Base-by-base conservation (phyloP, 2,329 filamentous ascomycete species). In the Geosmithia morbida region DNA sequence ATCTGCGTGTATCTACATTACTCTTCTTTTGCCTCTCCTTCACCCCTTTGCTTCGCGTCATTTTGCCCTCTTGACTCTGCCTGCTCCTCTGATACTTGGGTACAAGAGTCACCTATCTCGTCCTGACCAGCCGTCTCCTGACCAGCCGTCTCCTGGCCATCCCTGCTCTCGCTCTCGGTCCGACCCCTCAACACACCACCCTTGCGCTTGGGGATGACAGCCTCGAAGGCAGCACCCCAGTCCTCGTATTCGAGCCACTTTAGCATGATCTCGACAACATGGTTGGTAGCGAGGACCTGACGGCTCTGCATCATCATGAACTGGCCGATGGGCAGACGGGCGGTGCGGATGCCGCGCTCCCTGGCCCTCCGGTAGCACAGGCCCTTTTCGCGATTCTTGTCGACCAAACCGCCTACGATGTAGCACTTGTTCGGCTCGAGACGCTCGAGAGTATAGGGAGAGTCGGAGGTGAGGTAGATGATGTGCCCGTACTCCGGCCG, bases 241-340 rank as follows among this genome's bases (percentile, higher is more conserved):
- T 97, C 85, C 2, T 85, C 86, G 45, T 78, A 79, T 63, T 96
- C 87, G 48, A 98, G 65, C 88, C 89, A 98, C 53, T 80, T 81
- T 43, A 95, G 67, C 87, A 98, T 95, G 52, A 98, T 97, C 65
- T 97, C 90, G 44, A 92, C 78, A 1, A 98, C 92, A 59, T 98
- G 92, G 59, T 97, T 98, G 7, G 90, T 96, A 3, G 90, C 83
- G 49, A 98, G 68, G 4, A 98, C 86, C 55, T 83, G 79, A 30
- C 92, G 79, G 56, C 84, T 89, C 48, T 82, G 76, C 85, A 98
- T 94, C 52, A 87, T 76, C 71, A 98, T 83, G 62, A 87, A 97
- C 52, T 97, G 82, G n/a, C 88, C 87, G 56, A 98, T 97, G 0
- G 92, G 92, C 48, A 98, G 64, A 60, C 87, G 89, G 2, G 90